These are phyloP conservation scores for Debaryomyces robertsiae DNA, from an alignment of 1,139 yeast genomes.

Conservation along the genomic window DNA sequence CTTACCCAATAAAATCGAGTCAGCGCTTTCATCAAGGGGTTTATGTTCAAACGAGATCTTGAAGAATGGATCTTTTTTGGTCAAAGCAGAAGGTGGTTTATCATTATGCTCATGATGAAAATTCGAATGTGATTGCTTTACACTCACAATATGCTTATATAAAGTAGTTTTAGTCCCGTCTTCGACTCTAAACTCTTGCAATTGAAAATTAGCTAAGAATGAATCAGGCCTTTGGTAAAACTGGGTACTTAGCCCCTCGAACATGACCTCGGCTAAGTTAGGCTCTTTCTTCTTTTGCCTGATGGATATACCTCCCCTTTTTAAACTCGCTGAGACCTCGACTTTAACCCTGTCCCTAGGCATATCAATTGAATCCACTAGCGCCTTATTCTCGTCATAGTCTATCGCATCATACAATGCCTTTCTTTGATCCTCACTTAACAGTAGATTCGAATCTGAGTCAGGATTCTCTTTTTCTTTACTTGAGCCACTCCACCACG, in stretches of 20 bases:
- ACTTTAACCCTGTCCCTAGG: conserved; percentile 75
- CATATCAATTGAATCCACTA: conserved; percentile 57
- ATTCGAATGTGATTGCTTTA: conserved; percentile 57
- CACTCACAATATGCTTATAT: conserved; percentile 87
- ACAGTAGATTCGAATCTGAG: conserved; percentile 37
- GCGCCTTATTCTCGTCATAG: conserved; percentile 69
- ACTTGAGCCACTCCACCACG: conserved; percentile 55
- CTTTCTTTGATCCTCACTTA: conserved; percentile 66
- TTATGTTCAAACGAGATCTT: conserved; percentile 80
- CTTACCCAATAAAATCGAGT: conserved; percentile 71
- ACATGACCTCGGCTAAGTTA: conserved; percentile 73
- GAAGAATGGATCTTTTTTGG: conserved; percentile 66
- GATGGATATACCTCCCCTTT: conserved; percentile 76
- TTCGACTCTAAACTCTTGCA: conserved; percentile 81
- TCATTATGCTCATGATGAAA: conserved; percentile 19
- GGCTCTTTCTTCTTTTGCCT: conserved; percentile 38
- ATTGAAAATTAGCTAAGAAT: conserved; percentile 65
- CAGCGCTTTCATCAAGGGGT: conserved; percentile 84
- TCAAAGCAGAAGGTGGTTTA: conserved; percentile 12
- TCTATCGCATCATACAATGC: conserved; percentile 95
- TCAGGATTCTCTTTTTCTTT: conserved; percentile 12
- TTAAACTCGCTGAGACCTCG: conserved; percentile 67
- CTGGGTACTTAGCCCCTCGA: conserved; percentile 80
- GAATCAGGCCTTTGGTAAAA: conserved; percentile 82
- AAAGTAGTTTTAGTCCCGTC: conserved; percentile 79